Percentiles rank a stretch among this genome's conserved stretches.
Conservation (phyloP, 2,329 filamentous ascomycete genomes). For the Lecanicillium sp. region DNA sequence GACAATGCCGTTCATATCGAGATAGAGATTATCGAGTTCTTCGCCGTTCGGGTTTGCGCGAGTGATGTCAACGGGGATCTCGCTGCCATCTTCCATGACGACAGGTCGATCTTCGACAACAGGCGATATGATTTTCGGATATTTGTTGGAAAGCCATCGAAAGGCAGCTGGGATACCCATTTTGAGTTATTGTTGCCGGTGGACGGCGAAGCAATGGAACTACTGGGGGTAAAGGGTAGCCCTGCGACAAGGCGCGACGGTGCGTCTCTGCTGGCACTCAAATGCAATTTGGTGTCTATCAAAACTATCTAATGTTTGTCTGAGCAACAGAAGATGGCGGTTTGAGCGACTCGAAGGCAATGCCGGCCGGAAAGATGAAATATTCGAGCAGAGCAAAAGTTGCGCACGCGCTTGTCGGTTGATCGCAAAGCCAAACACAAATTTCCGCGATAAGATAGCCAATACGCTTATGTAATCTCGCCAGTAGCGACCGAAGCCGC, state of each 20-base stretch:
- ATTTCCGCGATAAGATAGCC: too few species aligned
- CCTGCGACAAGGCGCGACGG: neutral
- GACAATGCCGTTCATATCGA: conserved; percentile 99
- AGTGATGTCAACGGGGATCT: conserved; percentile 79
- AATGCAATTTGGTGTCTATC: neutral
- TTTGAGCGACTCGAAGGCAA: too few species aligned
- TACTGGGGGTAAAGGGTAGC: neutral
- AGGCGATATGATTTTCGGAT: conserved; percentile 91
- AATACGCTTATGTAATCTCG: too few species aligned
- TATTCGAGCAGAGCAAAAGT: too few species aligned
- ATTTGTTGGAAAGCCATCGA: conserved; percentile 93
- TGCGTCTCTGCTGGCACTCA: neutral
- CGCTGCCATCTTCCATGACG: conserved; percentile 71
- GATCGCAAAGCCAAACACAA: too few species aligned
- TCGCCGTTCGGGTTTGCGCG: conserved; percentile 91
- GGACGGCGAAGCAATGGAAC: neutral
- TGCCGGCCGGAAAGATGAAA: too few species aligned
- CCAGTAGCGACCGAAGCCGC: too few species aligned
- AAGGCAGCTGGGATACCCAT: conserved; percentile 97
- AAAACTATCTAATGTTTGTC: conserved; percentile 3
- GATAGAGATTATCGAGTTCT: conserved; percentile 94
- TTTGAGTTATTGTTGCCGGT: conserved; percentile 20
- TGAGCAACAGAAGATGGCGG: conserved; percentile 1
- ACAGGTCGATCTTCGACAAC: conserved; percentile 82
- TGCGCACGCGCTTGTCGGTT: too few species aligned